These are phyloP conservation scores for Colletotrichum sansevieriae DNA, from an alignment of 2,329 filamentous ascomycete species.

Conservation along the genomic window DNA sequence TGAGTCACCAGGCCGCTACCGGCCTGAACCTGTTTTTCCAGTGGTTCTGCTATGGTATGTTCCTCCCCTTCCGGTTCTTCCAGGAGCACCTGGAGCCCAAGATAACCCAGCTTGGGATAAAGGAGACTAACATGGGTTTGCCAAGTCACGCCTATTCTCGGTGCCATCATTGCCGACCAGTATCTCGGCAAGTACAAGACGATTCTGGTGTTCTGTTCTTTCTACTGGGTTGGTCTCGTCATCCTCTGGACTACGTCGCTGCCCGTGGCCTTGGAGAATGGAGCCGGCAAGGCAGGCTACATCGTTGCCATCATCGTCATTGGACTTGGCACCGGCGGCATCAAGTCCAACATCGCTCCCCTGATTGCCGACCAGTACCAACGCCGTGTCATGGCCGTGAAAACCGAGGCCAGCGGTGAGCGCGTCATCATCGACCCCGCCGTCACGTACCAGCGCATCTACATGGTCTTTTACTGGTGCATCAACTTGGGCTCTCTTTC, in stretches of 20 bases:
- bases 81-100: too few species aligned
- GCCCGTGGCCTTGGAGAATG: conserved; percentile 51
- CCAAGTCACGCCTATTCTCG: conserved; percentile 57
- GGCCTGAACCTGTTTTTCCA: conserved; percentile 69
- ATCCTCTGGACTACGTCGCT: conserved; percentile 66
- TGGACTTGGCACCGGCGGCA: conserved; percentile 75
- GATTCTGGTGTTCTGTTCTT: conserved; percentile 67
- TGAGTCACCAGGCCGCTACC: conserved; percentile 68
- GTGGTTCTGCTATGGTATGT: conserved; percentile 59
- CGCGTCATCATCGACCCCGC: conserved; percentile 76
- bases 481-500: conserved; percentile 73
- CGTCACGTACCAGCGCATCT: conserved; percentile 76
- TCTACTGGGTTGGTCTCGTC: conserved; percentile 70
- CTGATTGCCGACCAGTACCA: conserved; percentile 76
- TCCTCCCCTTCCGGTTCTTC: background rate
- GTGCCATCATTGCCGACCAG: conserved; percentile 69
- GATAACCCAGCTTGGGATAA: too few species aligned
- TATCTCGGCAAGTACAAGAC: conserved; percentile 73
- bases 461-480: conserved; percentile 77
- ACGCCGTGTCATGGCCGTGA: conserved; percentile 63
- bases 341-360: conserved; percentile 74
- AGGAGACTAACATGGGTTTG: background rate
- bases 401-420: conserved; percentile 63
- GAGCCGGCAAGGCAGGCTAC: conserved; percentile 62
- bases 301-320: conserved; percentile 71